A percentile compares a stretch with the other conserved stretches of the same genome.
Conservation (phyloP, 2,329 filamentous ascomycete genomes). For the Neobulgaria alba region DNA sequence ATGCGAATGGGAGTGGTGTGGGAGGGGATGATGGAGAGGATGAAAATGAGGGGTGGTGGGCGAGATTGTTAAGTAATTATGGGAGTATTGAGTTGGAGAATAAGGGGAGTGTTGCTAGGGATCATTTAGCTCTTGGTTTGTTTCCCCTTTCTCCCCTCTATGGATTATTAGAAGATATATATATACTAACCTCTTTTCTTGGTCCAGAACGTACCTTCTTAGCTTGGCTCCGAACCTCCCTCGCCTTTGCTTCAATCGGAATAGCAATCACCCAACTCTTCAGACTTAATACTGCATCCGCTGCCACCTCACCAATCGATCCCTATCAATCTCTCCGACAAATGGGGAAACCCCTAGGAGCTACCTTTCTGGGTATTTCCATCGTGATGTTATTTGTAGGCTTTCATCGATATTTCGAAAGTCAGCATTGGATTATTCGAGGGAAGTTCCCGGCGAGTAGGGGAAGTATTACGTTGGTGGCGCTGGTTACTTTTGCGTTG, state of each 20-base stretch:
- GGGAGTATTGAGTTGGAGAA: constrained; percentile 66
- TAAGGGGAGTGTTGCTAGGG: constrained; percentile 73
- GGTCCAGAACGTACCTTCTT: constrained; percentile 69
- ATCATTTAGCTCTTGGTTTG: constrained; percentile 70
- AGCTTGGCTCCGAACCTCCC: constrained; percentile 74
- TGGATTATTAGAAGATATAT: neutral
- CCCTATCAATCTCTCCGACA: constrained; percentile 41
- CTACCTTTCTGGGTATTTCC: constrained; percentile 67
- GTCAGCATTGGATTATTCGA: constrained; percentile 69
- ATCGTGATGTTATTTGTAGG: constrained; percentile 69
- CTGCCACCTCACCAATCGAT: constrained; percentile 19
- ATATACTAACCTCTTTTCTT: constrained; percentile 1
- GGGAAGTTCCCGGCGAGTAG: constrained; percentile 75
- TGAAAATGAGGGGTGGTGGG: constrained; percentile 42
- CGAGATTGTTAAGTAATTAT: constrained; percentile 38
- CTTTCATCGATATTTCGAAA: constrained; percentile 70
- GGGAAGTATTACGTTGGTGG: constrained; percentile 64
- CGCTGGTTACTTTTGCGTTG: constrained; percentile 53
- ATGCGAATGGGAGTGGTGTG: too few species aligned
- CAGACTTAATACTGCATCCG: constrained; percentile 60
- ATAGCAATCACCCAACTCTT: constrained; percentile 81
- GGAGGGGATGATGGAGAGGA: constrained; percentile 8
- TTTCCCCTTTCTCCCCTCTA: constrained; percentile 2
- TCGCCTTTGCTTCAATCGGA: constrained; percentile 74
- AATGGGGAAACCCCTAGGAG: constrained; percentile 65